These are phyloP conservation scores for Tillandsia fasciculata DNA, from an alignment of 176 grass and related monocot genomes.

Conservation along the genomic window DNA sequence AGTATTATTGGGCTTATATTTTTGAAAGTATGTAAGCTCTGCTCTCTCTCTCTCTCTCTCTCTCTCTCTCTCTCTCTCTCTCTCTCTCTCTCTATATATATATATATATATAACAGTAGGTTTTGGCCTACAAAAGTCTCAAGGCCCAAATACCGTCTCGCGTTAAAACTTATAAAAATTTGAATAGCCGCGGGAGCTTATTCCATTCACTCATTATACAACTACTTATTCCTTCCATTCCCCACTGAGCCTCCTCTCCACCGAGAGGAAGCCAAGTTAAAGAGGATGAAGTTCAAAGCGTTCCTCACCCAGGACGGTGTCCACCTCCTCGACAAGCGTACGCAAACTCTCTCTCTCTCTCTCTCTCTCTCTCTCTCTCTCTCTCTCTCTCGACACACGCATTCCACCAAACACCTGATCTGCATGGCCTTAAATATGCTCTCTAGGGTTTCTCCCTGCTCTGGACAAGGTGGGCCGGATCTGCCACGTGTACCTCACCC, in stretches of 20 bases:
- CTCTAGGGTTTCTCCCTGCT: conserved; percentile 64
- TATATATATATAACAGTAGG: no score
- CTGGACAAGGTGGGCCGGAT: conserved; percentile 78
- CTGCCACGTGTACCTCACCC: conserved; percentile 70
- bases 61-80: no score
- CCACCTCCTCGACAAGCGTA: conserved; percentile 86
- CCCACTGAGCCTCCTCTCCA: no score
- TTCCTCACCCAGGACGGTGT: conserved; percentile 82
- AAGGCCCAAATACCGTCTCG: background rate
- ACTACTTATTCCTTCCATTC: no score
- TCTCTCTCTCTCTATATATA: no score
- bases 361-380: no score
- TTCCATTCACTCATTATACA: no score
- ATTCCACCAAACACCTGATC: conserved; percentile 45
- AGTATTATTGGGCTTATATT: no score
- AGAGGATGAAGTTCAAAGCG: conserved; percentile 82
- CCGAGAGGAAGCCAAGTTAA: background rate
- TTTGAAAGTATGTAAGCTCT: no score
- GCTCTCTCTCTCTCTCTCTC: no score
- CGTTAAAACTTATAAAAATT: conserved; percentile 9
- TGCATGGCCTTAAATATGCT: background rate
- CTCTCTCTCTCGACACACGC: background rate
- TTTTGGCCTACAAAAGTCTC: no score
- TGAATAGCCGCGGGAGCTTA: no score
- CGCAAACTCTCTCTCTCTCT: background rate